Evolutionary conservation across 441 rosid genomes (phyloP).

Genomic region (Omphalea diandra): DNA sequence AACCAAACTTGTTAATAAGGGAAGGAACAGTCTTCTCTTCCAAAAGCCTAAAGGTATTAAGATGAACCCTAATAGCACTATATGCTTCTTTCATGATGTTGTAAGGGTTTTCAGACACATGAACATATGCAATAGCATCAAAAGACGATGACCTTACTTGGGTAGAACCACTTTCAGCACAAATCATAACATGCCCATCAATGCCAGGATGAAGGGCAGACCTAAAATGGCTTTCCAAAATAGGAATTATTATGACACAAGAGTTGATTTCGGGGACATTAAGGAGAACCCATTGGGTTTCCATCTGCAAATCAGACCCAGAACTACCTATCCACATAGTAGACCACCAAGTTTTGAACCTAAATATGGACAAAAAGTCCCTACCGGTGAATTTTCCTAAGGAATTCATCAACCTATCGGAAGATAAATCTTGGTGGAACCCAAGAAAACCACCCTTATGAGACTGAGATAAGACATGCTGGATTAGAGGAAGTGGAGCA

Average conservation of each 20-base stretch:
- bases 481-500: slow-evolving; percentile 46
- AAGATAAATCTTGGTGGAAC: slow-evolving; percentile 38
- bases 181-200: slow-evolving; percentile 55
- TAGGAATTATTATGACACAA: slow-evolving; percentile 57
- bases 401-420: slow-evolving; percentile 45
- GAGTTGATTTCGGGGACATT: slow-evolving; percentile 58
- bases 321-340: slow-evolving; percentile 74
- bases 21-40: slow-evolving; percentile 66
- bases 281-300: slow-evolving; percentile 70
- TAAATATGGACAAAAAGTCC: slow-evolving; percentile 56
- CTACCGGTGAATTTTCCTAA: slow-evolving; percentile 54
- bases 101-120: slow-evolving; percentile 58
- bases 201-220: slow-evolving; percentile 65
- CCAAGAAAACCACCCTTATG: slow-evolving; percentile 68
- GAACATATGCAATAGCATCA: slow-evolving; percentile 58
- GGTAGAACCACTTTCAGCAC: slow-evolving; percentile 69
- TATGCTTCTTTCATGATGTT: slow-evolving; percentile 67
- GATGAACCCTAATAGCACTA: slow-evolving; percentile 57
- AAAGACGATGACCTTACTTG: slow-evolving; percentile 44
- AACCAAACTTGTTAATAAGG: slow-evolving; percentile 68
- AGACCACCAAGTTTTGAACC: slow-evolving; percentile 90
- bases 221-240: slow-evolving; percentile 60
- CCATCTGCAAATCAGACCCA: slow-evolving; percentile 75
- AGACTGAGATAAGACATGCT: slow-evolving; percentile 42
- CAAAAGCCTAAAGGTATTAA: slow-evolving; percentile 61